phyloP scores from a whole-genome alignment of 1,139 yeast genomes.

The Lizanozyma gosingica region DNA sequence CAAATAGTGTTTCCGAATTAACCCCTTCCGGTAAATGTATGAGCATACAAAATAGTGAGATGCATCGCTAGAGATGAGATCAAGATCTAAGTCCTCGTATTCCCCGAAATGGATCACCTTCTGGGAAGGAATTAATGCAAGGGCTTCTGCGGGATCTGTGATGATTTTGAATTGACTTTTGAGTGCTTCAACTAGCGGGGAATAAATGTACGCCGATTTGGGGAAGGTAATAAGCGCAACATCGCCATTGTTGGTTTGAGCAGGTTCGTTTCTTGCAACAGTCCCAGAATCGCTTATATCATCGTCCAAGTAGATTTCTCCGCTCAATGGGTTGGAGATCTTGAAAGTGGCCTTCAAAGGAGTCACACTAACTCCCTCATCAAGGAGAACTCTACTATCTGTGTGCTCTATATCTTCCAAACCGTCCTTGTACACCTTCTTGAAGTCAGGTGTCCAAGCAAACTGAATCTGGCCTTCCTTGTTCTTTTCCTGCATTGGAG shows the following conservation, averaged over 20 bases:
- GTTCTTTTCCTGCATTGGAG: slow-evolving; percentile 13
- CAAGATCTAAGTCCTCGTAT: slow-evolving; percentile 82
- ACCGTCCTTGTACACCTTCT: slow-evolving; percentile 55
- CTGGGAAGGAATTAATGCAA: slow-evolving; percentile 3
- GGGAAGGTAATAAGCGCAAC: slow-evolving; percentile 25
- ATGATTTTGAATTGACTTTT: slow-evolving; percentile 16
- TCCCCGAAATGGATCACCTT: slow-evolving; percentile 74
- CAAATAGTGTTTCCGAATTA: slow-evolving; percentile 82
- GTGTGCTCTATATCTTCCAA: slow-evolving; percentile 42
- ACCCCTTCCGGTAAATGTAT: slow-evolving; percentile 76
- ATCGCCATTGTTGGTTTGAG: not conserved
- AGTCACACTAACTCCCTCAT: slow-evolving; percentile 61
- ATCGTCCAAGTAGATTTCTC: slow-evolving; percentile 38
- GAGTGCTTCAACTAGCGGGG: slow-evolving; percentile 43
- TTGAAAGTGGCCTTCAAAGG: slow-evolving; percentile 73
- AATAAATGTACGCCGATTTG: slow-evolving; percentile 44
- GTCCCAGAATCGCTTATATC: not conserved
- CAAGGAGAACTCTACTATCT: slow-evolving; percentile 46
- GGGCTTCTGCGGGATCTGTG: slow-evolving; percentile 3
- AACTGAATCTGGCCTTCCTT: slow-evolving; percentile 31
- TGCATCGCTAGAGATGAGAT: slow-evolving; percentile 33
- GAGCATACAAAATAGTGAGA: slow-evolving; percentile 61
- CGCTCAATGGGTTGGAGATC: slow-evolving; percentile 43
- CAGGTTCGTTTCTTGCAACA: no score
- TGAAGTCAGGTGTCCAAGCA: slow-evolving; percentile 81